Conservation (phyloP, 78 protist genomes). For the Anaeramoeba flamelloides region DNA sequence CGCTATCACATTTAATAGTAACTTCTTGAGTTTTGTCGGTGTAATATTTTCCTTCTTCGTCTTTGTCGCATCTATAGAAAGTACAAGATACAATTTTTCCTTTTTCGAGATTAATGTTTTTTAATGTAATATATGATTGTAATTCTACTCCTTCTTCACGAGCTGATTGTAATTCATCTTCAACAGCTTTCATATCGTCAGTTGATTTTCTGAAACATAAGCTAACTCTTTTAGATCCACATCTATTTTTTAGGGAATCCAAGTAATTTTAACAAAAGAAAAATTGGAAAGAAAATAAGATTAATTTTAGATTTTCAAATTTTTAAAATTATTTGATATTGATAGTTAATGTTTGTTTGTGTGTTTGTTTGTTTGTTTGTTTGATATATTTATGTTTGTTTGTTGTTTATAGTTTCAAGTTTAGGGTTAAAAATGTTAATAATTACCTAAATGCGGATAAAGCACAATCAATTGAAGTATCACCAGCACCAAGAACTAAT, state of each 20-base stretch:
- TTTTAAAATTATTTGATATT: too few relatives aligned
- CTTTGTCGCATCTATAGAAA: slow-evolving; percentile 20
- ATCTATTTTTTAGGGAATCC: too few relatives aligned
- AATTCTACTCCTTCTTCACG: background rate
- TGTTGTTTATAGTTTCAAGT: too few relatives aligned
- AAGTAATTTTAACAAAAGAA: too few relatives aligned
- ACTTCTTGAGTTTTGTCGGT: slow-evolving; percentile 53
- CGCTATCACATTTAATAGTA: slow-evolving; percentile 52
- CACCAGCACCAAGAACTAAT: slow-evolving; percentile 90
- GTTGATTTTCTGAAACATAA: slow-evolving; percentile 63
- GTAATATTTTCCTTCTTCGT: slow-evolving; percentile 50
- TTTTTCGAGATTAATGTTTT: background rate
- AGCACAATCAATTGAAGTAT: slow-evolving; percentile 89
- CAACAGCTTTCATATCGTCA: slow-evolving; percentile 61
- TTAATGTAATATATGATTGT: background rate
- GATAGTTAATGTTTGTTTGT: too few relatives aligned
- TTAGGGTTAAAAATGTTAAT: too few relatives aligned
- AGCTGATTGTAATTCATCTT: background rate
- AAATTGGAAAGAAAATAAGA: too few relatives aligned
- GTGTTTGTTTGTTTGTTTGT: too few relatives aligned
- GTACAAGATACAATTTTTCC: background rate
- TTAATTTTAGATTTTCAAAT: too few relatives aligned
- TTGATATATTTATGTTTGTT: too few relatives aligned
- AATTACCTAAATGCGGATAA: slow-evolving; percentile 73
- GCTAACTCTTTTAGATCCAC: slow-evolving; percentile 62